Conservation (phyloP, 2,329 filamentous ascomycete species). For the Hypocrella siamensis region DNA sequence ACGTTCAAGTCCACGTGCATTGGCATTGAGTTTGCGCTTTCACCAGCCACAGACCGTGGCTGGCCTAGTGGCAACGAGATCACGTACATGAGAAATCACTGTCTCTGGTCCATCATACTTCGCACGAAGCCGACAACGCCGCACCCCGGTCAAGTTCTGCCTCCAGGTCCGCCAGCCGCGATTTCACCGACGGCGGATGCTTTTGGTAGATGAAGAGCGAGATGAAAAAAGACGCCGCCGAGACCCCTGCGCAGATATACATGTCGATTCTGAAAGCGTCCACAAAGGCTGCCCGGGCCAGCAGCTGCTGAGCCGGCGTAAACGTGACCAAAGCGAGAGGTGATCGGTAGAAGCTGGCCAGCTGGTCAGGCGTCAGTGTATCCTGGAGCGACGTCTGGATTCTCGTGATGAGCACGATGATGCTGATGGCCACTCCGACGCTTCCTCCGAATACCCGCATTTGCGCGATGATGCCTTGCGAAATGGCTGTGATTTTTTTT, state of each 20-base stretch:
- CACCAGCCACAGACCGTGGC: too few species aligned
- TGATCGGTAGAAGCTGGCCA: slow-evolving; percentile 7
- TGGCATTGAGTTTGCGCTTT: too few species aligned
- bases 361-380: slow-evolving; percentile 5
- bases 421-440: slow-evolving; percentile 35
- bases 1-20: too few species aligned
- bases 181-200: slow-evolving; percentile 8
- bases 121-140: not conserved
- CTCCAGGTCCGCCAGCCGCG: slow-evolving; percentile 10
- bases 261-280: slow-evolving; percentile 8
- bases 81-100: not conserved
- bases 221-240: slow-evolving; percentile 4
- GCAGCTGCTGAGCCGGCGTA: slow-evolving; percentile 4
- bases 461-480: slow-evolving; percentile 36
- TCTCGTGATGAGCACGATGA: slow-evolving; percentile 24
- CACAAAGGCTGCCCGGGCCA: slow-evolving; percentile 6
- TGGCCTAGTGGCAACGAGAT: too few species aligned
- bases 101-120: not conserved
- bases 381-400: slow-evolving; percentile 6
- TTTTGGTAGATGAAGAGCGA: slow-evolving; percentile 8
- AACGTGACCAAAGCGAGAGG: slow-evolving; percentile 6
- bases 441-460: slow-evolving; percentile 36
- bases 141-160: slow-evolving; percentile 3
- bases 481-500: slow-evolving; percentile 24
- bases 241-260: slow-evolving; percentile 8